Evolutionary conservation across 1,284 basidiomycete genomes (phyloP).

Genomic region (Ceratobasidium sp.): DNA sequence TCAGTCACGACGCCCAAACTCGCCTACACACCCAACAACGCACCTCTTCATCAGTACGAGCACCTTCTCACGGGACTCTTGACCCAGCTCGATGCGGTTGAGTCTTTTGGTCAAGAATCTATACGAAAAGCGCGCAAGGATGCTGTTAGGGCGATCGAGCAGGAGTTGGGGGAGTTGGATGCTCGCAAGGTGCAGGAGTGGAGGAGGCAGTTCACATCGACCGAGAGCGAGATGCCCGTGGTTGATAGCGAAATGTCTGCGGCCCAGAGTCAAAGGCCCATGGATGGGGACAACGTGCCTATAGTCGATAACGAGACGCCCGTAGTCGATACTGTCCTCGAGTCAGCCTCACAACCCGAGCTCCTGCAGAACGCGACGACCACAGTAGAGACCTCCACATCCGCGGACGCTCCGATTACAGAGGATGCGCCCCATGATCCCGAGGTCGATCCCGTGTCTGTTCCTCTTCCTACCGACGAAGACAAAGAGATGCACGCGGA

Average conservation of each 20-base stretch:
- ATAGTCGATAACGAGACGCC: not conserved
- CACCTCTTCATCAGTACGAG: conserved; percentile 67
- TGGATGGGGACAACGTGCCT: not conserved
- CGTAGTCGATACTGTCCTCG: not conserved
- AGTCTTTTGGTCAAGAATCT: conserved; percentile 67
- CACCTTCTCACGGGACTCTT: conserved; percentile 70
- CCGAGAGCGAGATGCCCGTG: not conserved
- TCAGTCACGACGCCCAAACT: conserved; percentile 51
- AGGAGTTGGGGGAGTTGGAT: conserved; percentile 66
- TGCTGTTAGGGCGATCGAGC: conserved; percentile 70
- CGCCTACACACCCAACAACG: conserved; percentile 64
- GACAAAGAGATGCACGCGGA: not conserved
- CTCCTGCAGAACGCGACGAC: not conserved
- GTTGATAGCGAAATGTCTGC: not conserved
- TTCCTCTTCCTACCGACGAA: conserved; percentile 18
- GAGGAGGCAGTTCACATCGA: conserved; percentile 43
- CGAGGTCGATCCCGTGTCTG: conserved; percentile 19
- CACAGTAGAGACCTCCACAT: not conserved
- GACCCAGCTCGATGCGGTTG: conserved; percentile 71
- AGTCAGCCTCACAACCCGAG: not conserved
- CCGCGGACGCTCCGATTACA: not conserved
- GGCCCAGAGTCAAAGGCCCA: no score
- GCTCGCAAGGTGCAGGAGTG: conserved; percentile 55
- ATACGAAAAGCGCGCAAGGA: conserved; percentile 68
- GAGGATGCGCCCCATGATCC: not conserved